Percentiles rank a stretch among this genome's conserved stretches.
Evolutionary conservation across 768 basidiomycete species (phyloP).

Genomic region (Leccinum incarnatum): DNA sequence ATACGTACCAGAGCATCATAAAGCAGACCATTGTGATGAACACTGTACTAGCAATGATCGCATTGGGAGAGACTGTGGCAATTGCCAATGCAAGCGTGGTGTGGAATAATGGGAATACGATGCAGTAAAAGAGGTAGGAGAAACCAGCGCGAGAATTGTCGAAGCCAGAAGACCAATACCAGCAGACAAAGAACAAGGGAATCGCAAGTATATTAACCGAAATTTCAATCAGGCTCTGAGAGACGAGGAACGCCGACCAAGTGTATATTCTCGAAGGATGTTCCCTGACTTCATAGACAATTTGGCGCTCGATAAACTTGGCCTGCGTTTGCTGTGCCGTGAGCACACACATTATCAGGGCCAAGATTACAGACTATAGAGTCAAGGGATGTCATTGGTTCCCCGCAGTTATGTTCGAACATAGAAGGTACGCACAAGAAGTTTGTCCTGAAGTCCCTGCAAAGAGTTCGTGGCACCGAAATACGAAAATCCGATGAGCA

Average conservation of each 20-base stretch:
- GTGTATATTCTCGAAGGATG: conserved; percentile 61
- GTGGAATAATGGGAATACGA: conserved; percentile 44
- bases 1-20: conserved; percentile 41
- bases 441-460: conserved; percentile 42
- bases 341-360: conserved; percentile 41
- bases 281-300: conserved; percentile 62
- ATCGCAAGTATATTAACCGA: conserved; percentile 43
- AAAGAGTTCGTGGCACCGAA: conserved; percentile 34
- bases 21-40: conserved; percentile 40
- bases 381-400: background rate
- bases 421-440: conserved; percentile 34
- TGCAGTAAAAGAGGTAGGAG: conserved; percentile 36
- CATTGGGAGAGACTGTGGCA: conserved; percentile 41
- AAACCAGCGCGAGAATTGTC: conserved; percentile 37
- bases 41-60: conserved; percentile 39
- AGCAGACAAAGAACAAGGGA: conserved; percentile 44
- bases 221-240: conserved; percentile 47
- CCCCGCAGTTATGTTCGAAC: background rate
- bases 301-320: conserved; percentile 53
- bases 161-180: conserved; percentile 49
- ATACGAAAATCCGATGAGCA: conserved; percentile 45
- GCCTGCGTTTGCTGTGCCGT: conserved; percentile 60
- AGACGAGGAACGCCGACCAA: conserved; percentile 55
- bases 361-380: conserved; percentile 50
- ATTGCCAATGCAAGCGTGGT: conserved; percentile 41